Evolutionary conservation across 2,329 filamentous ascomycete species (phyloP), one percentile per base, ranked within the genome.

Genomic region (Plectosphaerella cucumerina): DNA sequence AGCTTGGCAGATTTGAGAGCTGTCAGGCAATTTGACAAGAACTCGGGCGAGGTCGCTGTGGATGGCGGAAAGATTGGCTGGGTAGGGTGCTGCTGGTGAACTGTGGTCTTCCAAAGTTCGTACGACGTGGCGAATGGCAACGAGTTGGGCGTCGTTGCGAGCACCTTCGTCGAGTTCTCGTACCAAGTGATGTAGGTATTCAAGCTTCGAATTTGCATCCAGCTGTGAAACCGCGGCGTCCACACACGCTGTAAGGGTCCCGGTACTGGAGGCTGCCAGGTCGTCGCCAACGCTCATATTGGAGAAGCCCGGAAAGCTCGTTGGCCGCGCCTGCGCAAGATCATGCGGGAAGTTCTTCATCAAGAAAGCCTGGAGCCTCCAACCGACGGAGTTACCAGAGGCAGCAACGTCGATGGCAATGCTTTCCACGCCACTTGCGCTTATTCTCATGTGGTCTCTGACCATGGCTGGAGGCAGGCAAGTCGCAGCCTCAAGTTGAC

Each of bases 301-400:
- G 39, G 50, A 55, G 21, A 52, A 47, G 11, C 39, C 43, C 3
- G 55, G 22, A 33, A 74, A 70, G 1, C 55, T 61, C 5, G 64
- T 66, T 1, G 68, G 69, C 3, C 63, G 64, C 8, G 68, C 54
- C 0, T 62, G 60, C 6, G 65, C 60, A 17, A 72, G 50, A 1
- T 62, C 55, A 5, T 63, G 54, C 1, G 65, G 59, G 20, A 75
- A 64, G 47, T 71, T 64, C 5, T 60, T 69, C 5, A 65, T 64
- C 11, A 79, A 57, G 49, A 80, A 74, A 3, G 65, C 70, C 49
- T 72, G 68, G 23, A 77, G 56, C 54, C 71, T 71, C 76, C 77
- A 80, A 6, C 72, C 75, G 26, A 64, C 61, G 14, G 72, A 31
- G 23, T 71, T 64, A 1, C 70, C 70, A 5, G 59, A 53, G 6